Percentiles rank a stretch among this genome's conserved stretches.
Conservation (phyloP, 148 eudicot genomes). For the Amaranthus palmeri region DNA sequence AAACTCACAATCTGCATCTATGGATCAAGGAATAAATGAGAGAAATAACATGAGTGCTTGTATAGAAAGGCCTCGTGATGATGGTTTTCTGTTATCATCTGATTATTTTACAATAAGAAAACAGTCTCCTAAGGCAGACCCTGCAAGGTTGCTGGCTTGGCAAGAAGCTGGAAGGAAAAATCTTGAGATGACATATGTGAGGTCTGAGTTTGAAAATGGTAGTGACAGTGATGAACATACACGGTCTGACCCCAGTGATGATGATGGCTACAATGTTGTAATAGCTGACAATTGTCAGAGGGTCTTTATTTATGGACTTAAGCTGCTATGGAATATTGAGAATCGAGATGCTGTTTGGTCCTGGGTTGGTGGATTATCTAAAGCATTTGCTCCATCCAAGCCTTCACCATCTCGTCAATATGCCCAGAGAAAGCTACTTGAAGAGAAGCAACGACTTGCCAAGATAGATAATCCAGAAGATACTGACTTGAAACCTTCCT, state of each 20-base stretch:
- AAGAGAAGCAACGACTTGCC: constrained; percentile 48
- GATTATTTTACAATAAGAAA: constrained; percentile 90
- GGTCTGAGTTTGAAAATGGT: constrained; percentile 94
- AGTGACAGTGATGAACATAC: constrained; percentile 92
- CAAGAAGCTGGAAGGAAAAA: constrained; percentile 96
- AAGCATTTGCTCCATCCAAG: constrained; percentile 83
- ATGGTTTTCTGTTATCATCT: constrained; percentile 89
- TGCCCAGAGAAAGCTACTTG: constrained; percentile 82
- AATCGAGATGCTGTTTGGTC: constrained; percentile 99
- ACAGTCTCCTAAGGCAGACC: constrained; percentile 94
- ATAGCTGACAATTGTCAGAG: constrained; percentile 99
- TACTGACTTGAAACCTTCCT: constrained; percentile 37
- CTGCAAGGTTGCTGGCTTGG: constrained; percentile 86
- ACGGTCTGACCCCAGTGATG: constrained; percentile 93
- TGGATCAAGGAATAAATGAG: constrained; percentile 50
- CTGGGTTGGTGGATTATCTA: constrained; percentile 92
- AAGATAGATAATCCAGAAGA: constrained; percentile 42
- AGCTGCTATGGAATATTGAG: constrained; percentile 96
- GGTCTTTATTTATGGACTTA: constrained; percentile 82
- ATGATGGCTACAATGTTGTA: constrained; percentile 92
- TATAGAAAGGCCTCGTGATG: constrained; percentile 80
- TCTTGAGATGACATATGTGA: constrained; percentile 88
- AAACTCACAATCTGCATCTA: constrained; percentile 66
- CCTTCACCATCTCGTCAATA: constrained; percentile 97
- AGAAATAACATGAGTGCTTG: constrained; percentile 33